Base-by-base conservation (phyloP, 495 filamentous ascomycete species). In the Neurospora sp. region DNA sequence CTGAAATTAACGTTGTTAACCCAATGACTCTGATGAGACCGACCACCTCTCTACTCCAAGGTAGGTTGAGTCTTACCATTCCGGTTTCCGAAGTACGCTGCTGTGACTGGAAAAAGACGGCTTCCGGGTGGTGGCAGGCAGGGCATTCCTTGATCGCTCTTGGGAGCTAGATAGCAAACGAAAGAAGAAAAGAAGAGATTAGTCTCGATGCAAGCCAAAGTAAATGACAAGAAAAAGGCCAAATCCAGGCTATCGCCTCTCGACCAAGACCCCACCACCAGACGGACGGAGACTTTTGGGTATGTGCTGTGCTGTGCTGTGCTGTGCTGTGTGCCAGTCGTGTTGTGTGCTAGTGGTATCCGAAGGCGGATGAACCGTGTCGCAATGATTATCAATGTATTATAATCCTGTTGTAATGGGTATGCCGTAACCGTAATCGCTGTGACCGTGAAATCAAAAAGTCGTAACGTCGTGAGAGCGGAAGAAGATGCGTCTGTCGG, bases 51-150 rank as follows among this genome's bases (percentile, higher is more conserved):
- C 9, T 6, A 23, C 9, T 20, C 46, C 20, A 10, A 71, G 8
- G 5, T 46, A 40, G 11, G 10, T 31, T 31, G 46, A 59, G 69
- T 69, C 91, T 88, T 79, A 98, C 96, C 96, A 99, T 99, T 82
- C 96, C 96, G 10, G 96, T 99, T 81, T 98, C 94, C 16, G 94
- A 92, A 70, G 91, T 96, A 78, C 96, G 91, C 85, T 98, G 94
- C 81, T 98, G 96, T 48, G 94, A 97, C 84, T 99, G 96, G 86
- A 98, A 99, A 83, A 96, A 99, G 62, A 99, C 96, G 2, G 93
- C 92, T 82, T 98, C 93, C 70, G 87, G 88, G 79, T 96, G 91
- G 59, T 88, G 85, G 85, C 96, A 99, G 72, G 87, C 87, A 16
- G 94, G 93, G 82, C 96, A 99, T 70, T 85, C 84, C 81, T 91